These are phyloP conservation scores for Colletotrichum sp. DNA, from an alignment of 2,329 filamentous ascomycete genomes.

Conservation along the genomic window DNA sequence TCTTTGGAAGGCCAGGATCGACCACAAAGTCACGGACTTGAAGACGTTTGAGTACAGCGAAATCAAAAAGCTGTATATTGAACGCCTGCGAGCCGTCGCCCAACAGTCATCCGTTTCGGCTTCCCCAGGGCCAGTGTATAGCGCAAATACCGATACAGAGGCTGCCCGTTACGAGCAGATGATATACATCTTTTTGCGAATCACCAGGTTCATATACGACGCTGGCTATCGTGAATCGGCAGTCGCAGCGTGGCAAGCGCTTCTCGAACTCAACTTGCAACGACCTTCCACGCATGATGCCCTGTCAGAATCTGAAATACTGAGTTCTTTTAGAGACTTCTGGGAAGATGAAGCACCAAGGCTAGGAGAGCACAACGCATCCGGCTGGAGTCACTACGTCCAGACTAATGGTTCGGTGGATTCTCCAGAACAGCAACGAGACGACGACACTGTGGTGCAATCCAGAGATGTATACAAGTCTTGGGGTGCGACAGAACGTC, in stretches of 20 bases:
- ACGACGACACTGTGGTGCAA: constrained; percentile 14
- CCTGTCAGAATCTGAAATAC: constrained; percentile 14
- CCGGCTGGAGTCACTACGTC: constrained; percentile 71
- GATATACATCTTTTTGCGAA: constrained; percentile 75
- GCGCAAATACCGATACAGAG: background rate
- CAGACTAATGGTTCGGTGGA: constrained; percentile 40
- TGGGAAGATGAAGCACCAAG: constrained; percentile 87
- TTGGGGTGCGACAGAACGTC: constrained; percentile 62
- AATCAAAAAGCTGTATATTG: constrained; percentile 63
- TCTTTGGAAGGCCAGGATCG: constrained; percentile 77
- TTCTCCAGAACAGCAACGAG: constrained; percentile 41
- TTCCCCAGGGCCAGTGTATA: constrained; percentile 1
- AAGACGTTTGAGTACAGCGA: constrained; percentile 71
- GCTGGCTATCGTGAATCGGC: constrained; percentile 81
- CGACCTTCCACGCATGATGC: constrained; percentile 44
- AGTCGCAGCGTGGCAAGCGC: constrained; percentile 81
- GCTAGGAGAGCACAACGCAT: constrained; percentile 74
- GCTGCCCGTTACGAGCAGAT: constrained; percentile 43
- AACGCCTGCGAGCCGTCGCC: constrained; percentile 45
- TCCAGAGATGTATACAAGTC: constrained; percentile 53
- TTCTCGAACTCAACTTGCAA: constrained; percentile 75
- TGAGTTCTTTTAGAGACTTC: constrained; percentile 68
- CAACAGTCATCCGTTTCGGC: constrained; percentile 3
- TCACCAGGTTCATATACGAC: constrained; percentile 77
- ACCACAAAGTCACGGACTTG: constrained; percentile 75